Evolutionary conservation across 169 alveolate species (phyloP).

Genomic region (Eimeria tenella): DNA sequence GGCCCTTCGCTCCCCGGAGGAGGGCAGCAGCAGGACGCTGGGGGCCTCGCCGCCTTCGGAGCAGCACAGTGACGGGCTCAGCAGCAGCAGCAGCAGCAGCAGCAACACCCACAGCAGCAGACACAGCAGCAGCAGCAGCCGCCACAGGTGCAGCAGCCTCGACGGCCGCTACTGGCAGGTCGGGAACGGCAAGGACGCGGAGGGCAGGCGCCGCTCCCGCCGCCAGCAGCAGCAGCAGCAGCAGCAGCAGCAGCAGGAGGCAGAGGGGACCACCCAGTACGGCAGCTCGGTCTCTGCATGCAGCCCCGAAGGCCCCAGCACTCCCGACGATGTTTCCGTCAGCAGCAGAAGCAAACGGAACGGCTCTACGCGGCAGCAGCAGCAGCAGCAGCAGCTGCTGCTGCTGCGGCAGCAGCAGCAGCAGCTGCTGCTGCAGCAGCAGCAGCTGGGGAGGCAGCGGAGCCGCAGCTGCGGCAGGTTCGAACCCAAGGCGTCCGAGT

Average conservation of each 20-base stretch:
- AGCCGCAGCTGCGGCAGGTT: not conserved
- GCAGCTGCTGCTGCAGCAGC: constrained; percentile 32
- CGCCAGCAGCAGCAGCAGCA: constrained; percentile 43
- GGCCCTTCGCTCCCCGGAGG: not conserved
- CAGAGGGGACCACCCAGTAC: not conserved
- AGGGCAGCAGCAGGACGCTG: not conserved
- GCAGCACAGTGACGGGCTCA: not conserved
- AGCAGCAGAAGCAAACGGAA: constrained; percentile 23
- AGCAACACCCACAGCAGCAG: constrained; percentile 22
- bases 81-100: not conserved
- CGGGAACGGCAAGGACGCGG: not conserved
- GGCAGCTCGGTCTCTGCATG: not conserved
- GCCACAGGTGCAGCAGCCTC: constrained; percentile 6
- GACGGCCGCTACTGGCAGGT: constrained; percentile 31
- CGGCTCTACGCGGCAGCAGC: not conserved
- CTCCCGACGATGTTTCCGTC: constrained; percentile 25
- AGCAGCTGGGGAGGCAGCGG: not conserved
- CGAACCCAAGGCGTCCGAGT: not conserved
- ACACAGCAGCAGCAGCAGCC: not conserved
- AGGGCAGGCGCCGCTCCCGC: not conserved
- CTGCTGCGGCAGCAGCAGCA: constrained; percentile 9
- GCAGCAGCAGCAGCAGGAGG: constrained; percentile 2
- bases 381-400: not conserved
- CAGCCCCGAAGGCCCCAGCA: constrained; percentile 1
- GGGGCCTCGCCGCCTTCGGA: not conserved